Base-by-base conservation (phyloP, 371 early-diverging fungal species). In the Apophysomyces elegans region DNA sequence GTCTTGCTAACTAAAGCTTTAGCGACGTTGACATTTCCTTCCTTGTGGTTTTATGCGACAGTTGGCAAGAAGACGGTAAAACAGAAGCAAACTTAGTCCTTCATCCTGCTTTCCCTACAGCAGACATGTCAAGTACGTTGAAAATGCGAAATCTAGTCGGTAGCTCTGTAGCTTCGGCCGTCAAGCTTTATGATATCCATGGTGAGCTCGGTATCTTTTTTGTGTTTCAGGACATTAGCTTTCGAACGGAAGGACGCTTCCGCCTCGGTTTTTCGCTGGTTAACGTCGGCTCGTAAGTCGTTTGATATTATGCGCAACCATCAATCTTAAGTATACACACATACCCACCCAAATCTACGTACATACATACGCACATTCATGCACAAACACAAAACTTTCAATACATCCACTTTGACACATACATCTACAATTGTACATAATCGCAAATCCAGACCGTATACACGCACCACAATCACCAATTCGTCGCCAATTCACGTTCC, bases 181-280 rank as follows among this genome's bases (percentile, higher is more conserved):
- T 81, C 32, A 83, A 88, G 36, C 82, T 94, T 9, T 72, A 77
- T 9, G 86, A 88, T 62, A 54, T 83, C 7, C 80, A 91, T 45
- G 85, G 88, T 56, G 76, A 88, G 32, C 83, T 84, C 35, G 91
- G 92, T 11, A 88, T 93, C 50, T 94, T 85, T 56, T 92, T 91
- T 68, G 75, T 91, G 46, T 92, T 92, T 69, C 88, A 86, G 63
- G 93, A 92, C 46, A 65, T 92, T 8, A 87, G 87, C 54, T 80
- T 92, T 26, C 77, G 93, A 43, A 85, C 84, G 11, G 87, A 88
- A 67, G 93, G 93, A 5, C 63, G 70, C 0, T 92, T 85, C 75
- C 80, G 86, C 5, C 75, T 92, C 5, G 78, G 79, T 60, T 91
- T 91, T 66, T 80, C 86, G 3, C 77, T 92, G 26, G 66, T 79